Evolutionary conservation across 768 basidiomycete genomes (phyloP).

Genomic region (Rhodotorula kratochvilovae): DNA sequence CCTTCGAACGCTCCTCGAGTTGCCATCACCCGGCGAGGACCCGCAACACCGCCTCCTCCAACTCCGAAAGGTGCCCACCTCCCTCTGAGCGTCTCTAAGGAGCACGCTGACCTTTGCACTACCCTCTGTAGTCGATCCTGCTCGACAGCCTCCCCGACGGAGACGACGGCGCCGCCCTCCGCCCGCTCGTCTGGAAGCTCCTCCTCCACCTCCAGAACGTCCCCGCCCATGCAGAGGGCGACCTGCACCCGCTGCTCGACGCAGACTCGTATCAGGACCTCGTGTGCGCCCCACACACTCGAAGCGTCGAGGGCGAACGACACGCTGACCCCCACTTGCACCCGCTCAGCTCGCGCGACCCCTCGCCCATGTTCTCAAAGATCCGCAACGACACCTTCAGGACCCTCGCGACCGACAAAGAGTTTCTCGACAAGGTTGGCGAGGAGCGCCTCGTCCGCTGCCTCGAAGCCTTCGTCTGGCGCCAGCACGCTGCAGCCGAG

Average conservation of each 20-base stretch:
- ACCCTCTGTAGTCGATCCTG: slow-evolving; percentile 10
- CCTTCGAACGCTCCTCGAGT: background rate
- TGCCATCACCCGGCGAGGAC: background rate
- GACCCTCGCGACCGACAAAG: slow-evolving; percentile 90
- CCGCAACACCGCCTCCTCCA: slow-evolving; percentile 1
- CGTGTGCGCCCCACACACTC: background rate
- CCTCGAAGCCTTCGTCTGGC: slow-evolving; percentile 98
- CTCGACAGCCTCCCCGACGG: slow-evolving; percentile 14
- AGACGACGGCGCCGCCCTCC: slow-evolving; percentile 51
- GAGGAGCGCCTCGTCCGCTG: slow-evolving; percentile 95
- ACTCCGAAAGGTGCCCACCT: slow-evolving; percentile 11
- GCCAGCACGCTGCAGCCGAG: slow-evolving; percentile 58
- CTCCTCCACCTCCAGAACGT: slow-evolving; percentile 75
- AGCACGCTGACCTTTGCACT: no score
- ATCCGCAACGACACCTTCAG: slow-evolving; percentile 96
- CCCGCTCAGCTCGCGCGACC: slow-evolving; percentile 44
- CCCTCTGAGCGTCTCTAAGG: fast-evolving
- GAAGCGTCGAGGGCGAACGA: no score
- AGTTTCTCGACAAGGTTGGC: slow-evolving; percentile 89
- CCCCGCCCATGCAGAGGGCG: slow-evolving; percentile 56
- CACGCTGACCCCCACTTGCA: background rate
- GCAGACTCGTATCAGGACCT: slow-evolving; percentile 21
- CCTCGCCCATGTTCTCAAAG: slow-evolving; percentile 82
- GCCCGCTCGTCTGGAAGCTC: slow-evolving; percentile 91
- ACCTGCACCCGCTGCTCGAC: slow-evolving; percentile 26